Evolutionary conservation across 192 early-diverging fungal genomes (phyloP).

Genomic region (Rhizophagus prolifer): DNA sequence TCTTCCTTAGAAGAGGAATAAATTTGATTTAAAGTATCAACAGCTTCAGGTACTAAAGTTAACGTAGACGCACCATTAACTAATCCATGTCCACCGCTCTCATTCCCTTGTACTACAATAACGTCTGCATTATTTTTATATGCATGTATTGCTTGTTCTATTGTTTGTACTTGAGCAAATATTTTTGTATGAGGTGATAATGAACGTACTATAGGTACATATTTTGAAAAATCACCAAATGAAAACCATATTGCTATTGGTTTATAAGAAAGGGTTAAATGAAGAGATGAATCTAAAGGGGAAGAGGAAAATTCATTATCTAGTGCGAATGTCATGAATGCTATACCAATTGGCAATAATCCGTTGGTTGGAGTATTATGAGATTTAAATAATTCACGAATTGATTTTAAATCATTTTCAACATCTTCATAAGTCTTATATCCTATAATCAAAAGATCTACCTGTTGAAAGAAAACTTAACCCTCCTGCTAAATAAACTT

Average conservation of each 20-base stretch:
- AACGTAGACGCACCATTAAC: slow-evolving; percentile 26
- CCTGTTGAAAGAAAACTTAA: not conserved
- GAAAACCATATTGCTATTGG: slow-evolving; percentile 48
- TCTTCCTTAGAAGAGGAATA: not conserved
- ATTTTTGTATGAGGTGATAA: slow-evolving; percentile 32
- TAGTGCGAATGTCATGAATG: slow-evolving; percentile 44
- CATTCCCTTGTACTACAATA: slow-evolving; percentile 50
- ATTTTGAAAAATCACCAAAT: slow-evolving; percentile 44
- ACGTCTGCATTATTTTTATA: slow-evolving; percentile 45
- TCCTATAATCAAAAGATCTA: not conserved
- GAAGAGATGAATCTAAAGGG: slow-evolving; percentile 18
- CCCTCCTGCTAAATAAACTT: not conserved
- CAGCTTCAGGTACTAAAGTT: slow-evolving; percentile 37
- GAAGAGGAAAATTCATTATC: slow-evolving; percentile 37
- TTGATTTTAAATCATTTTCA: not conserved
- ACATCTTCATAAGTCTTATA: not conserved
- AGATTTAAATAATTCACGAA: not conserved
- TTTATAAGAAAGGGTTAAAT: slow-evolving; percentile 25
- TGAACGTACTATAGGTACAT: slow-evolving; percentile 34
- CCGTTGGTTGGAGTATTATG: not conserved
- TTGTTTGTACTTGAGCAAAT: slow-evolving; percentile 49
- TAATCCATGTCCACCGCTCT: slow-evolving; percentile 49
- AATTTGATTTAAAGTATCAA: slow-evolving; percentile 28
- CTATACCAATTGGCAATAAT: slow-evolving; percentile 42
- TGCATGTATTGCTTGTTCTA: slow-evolving; percentile 43